Percentiles rank a stretch among this genome's conserved stretches.
These are phyloP conservation scores for Pseudocercospora eumusae DNA, from an alignment of 2,329 filamentous ascomycete species.

Conservation along the genomic window DNA sequence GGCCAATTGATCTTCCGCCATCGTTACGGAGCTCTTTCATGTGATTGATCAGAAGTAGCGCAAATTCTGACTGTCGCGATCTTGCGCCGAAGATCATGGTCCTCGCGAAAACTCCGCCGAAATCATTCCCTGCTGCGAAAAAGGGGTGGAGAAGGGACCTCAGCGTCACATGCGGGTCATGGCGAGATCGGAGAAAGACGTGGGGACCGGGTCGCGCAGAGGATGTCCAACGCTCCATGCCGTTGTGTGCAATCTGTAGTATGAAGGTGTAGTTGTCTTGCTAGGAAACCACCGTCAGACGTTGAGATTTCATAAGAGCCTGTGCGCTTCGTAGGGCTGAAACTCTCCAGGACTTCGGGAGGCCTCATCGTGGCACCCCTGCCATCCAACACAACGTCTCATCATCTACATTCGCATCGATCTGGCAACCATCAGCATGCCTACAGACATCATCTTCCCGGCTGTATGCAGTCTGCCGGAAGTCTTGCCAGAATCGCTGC, in stretches of 20 bases:
- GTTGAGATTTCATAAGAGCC: background rate
- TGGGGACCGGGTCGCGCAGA: background rate
- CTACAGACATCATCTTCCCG: background rate
- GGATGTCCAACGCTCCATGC: background rate
- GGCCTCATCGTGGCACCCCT: background rate
- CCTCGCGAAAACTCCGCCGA: background rate
- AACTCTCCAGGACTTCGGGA: background rate
- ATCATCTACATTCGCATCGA: no score
- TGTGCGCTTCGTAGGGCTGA: slow-evolving; percentile 2
- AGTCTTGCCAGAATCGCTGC: background rate
- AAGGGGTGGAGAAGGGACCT: background rate
- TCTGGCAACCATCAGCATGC: background rate
- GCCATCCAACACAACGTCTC: background rate
- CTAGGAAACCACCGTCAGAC: background rate
- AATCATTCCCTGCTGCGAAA: background rate
- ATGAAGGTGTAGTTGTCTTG: background rate
- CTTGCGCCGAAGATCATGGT: background rate
- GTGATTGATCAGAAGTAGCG: background rate
- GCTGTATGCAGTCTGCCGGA: background rate
- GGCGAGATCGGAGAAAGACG: background rate
- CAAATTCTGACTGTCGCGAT: background rate
- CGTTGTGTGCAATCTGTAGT: background rate
- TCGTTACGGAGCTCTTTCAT: background rate
- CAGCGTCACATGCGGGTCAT: background rate
- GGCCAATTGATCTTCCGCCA: background rate